A percentile compares a stretch with the other conserved stretches of the same genome.
Conservation (phyloP, 2,329 filamentous ascomycete genomes). For the Sarocladium oryzae region DNA sequence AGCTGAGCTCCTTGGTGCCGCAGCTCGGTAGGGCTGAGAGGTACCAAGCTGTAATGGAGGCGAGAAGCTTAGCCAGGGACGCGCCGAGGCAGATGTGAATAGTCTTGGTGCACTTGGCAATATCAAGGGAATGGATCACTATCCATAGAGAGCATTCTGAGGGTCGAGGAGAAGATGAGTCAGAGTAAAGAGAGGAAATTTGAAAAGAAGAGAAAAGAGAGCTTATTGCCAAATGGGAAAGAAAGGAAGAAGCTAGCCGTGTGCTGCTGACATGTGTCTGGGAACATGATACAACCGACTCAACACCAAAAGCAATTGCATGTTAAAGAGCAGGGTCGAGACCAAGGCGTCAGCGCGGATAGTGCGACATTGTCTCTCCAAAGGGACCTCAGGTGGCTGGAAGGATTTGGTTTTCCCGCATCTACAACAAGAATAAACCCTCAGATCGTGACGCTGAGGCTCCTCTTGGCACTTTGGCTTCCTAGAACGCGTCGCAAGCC, state of each 20-base stretch:
- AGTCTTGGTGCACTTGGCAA: background rate
- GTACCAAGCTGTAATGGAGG: too few relatives aligned
- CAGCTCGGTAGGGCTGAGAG: too few relatives aligned
- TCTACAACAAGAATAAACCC: background rate
- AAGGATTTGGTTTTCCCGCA: background rate
- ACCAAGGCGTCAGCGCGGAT: background rate
- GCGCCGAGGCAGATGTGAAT: background rate
- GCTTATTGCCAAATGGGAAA: background rate
- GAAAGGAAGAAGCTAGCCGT: background rate
- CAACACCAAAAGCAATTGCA: background rate
- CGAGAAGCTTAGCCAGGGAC: too few relatives aligned
- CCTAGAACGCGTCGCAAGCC: background rate
- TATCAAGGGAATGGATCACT: too few relatives aligned
- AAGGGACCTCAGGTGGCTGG: background rate
- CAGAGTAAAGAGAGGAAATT: too few relatives aligned
- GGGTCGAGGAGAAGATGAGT: too few relatives aligned
- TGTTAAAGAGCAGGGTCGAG: background rate
- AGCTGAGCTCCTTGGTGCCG: background rate
- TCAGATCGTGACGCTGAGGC: background rate
- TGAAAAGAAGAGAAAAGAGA: background rate
- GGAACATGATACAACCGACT: background rate
- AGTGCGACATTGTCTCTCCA: background rate
- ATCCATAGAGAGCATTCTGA: too few relatives aligned
- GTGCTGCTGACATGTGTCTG: background rate
- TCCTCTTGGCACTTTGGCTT: slow-evolving; percentile 1